Percentiles rank a stretch among this genome's conserved stretches.
Evolutionary conservation across 805 yeast genomes (phyloP).

Genomic region (Ogataea pini): DNA sequence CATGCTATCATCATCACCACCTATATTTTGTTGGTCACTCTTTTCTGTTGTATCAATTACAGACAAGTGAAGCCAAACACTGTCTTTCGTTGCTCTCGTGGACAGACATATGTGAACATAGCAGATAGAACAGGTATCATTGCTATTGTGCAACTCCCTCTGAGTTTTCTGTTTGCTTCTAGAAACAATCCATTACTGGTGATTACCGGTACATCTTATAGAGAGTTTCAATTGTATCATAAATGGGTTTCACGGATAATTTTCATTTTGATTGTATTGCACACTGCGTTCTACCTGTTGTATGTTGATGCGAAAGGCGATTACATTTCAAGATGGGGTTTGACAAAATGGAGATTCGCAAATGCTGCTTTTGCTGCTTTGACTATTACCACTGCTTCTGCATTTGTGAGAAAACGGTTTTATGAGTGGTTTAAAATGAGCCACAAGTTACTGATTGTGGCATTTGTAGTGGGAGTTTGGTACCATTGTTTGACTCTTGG

Average conservation of each 20-base stretch:
- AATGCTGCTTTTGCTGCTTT: conserved; percentile 36
- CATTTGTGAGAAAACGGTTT: conserved; percentile 37
- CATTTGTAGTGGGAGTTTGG: conserved; percentile 48
- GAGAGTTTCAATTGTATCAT: conserved; percentile 39
- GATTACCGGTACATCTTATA: conserved; percentile 38
- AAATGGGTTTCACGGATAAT: conserved; percentile 44
- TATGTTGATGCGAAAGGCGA: conserved; percentile 39
- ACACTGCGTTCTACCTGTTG: conserved; percentile 40
- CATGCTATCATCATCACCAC: conserved; percentile 33
- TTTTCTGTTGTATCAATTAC: conserved; percentile 34
- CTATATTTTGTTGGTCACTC: conserved; percentile 30
- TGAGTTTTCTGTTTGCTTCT: conserved; percentile 37
- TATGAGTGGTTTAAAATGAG: conserved; percentile 49
- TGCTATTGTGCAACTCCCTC: conserved; percentile 40
- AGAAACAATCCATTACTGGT: conserved; percentile 36
- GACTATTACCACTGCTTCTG: conserved; percentile 31
- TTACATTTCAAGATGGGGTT: conserved; percentile 39
- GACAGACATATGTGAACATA: conserved; percentile 32
- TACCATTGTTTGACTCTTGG: conserved; percentile 48
- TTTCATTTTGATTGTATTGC: conserved; percentile 40
- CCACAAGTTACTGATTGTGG: conserved; percentile 43
- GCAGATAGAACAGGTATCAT: conserved; percentile 52
- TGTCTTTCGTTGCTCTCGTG: conserved; percentile 33
- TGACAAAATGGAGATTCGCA: conserved; percentile 47
- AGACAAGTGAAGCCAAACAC: conserved; percentile 30